Evolutionary conservation across 2,329 filamentous ascomycete species (phyloP), one percentile per base, ranked within the genome.

Genomic region (Escovopsis sp.): DNA sequence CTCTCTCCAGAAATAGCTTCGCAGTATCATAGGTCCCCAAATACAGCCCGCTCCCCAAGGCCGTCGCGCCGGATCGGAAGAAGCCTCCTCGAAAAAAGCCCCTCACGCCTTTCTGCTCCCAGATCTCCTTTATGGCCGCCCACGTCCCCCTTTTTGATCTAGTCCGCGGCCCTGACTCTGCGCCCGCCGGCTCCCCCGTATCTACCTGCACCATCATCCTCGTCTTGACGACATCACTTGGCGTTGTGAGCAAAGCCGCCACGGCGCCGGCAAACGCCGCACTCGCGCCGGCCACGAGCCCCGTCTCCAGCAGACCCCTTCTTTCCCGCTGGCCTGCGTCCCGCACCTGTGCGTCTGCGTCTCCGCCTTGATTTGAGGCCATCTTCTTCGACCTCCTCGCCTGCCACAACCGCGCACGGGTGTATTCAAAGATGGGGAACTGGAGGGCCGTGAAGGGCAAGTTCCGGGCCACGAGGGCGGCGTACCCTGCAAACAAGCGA

Each of bases 161-260:
- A 3, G 11, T 18, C 55, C 43, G 52, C 51, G 7, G 49, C 46
- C 33, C 11, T 45, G 43, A 48, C 11, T 34, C 51, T 39, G 45
- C 35, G 44, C 40, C 35, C 46, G 40, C 38, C 17, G 42, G 36
- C 2, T 41, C 34, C 37, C 39, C 36, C 17, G 33, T 46, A 19
- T 61, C 64, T 2, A 75, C 75, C 21, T 69, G 66, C 18, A 94
- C 63, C 86, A 93, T 94, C 57, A 93, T 80, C 34, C 83, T 63
- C 43, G 86, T 93, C 63, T 94, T 93, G 17, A 94, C 71, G 9
- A 93, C 84, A 55, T 94, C 87, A 37, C 86, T 74, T 0, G 87
- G 87, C 34, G 86, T 93, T 2, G 86, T 94, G n/a, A 90, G 54
- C 9, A 82, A 69, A 1, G 86, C 81, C 0, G 85, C 78, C 8